Base-by-base conservation (phyloP, 2,329 filamentous ascomycete genomes). In the Nemania sp. region DNA sequence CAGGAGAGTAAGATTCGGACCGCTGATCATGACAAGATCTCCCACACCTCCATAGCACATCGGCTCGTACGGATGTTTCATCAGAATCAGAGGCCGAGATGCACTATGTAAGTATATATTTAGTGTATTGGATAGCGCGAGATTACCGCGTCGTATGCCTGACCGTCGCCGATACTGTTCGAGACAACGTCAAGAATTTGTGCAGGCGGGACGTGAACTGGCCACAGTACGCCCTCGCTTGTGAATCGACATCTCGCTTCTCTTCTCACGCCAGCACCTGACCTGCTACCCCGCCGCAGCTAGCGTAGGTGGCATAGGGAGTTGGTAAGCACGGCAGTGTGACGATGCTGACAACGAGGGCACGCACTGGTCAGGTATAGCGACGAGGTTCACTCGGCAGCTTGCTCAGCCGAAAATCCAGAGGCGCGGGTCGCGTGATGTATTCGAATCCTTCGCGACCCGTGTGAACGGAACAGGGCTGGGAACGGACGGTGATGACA, bases 1-100 rank as follows among this genome's bases (percentile, higher is more conserved):
- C 54, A 46, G 57, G 57, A 60, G 57, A 53, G 57, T 63, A 20
- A 46, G 53, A 57, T 60, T 60, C 57, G 57, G 60, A 39, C 52
- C 40, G 49, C 57, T 32, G 45, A 55, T 48, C 50, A 55, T 54
- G 55, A 59, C 55, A 46, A 59, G 45, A 54, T 54, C 57, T 29
- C 20, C 58, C 35, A 46, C 47, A 45, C 21, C 21, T 17, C 20
- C 25, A 32, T 29, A 29, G 45, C 21, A 32, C 42, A 18, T 42
- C 56, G 60, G 60, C 56, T 54, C 20, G 56, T 52, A 53, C 52
- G 60, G 50, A 40, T 54, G 54, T 59, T 58, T 55, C 60, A 37
- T 46, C 43, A 42, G 49, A 5, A 50, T 54, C 29, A 39, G 34
- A 10, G 46, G 35, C 45, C 45, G 46, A 29, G 25, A 29, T 29